phyloP scores from a whole-genome alignment of 1,284 basidiomycete genomes.

The Pterulicium gracile region DNA sequence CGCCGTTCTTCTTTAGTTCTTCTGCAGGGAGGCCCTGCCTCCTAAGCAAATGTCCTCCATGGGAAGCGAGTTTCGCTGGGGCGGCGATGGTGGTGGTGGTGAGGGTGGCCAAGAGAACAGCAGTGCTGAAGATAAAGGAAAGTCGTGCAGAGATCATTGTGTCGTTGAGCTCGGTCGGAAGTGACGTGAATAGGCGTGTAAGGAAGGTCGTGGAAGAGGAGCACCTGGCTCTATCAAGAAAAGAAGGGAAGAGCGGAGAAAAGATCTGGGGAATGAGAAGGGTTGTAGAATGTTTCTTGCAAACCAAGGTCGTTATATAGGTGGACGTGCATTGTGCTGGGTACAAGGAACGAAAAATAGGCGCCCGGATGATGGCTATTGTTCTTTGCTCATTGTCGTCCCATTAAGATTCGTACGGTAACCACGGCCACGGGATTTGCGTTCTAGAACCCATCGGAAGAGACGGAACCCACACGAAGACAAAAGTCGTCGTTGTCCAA shows the following conservation, averaged over 20 bases:
- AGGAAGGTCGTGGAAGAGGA: not conserved
- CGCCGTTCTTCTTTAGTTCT: not conserved
- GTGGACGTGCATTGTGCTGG: no score
- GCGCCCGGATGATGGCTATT: no score
- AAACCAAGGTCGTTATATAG: no score
- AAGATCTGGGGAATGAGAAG: not conserved
- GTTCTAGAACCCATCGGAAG: no score
- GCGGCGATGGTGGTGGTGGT: not conserved
- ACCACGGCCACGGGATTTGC: no score
- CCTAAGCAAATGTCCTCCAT: not conserved
- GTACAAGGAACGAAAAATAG: no score
- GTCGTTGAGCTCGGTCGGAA: not conserved
- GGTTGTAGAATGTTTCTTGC: not conserved
- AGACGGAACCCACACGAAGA: no score
- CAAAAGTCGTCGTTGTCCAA: no score
- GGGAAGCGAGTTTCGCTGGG: not conserved
- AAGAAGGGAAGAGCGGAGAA: not conserved
- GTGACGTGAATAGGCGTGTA: not conserved
- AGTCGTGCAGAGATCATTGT: not conserved
- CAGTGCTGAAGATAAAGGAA: not conserved
- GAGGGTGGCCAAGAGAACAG: not conserved
- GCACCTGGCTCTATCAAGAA: not conserved
- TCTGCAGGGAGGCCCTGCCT: not conserved
- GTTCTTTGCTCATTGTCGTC: no score
- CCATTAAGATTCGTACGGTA: no score